Evolutionary conservation across 371 early-diverging fungal species (phyloP).

Genomic region (Basidiobolus meristosporus): DNA sequence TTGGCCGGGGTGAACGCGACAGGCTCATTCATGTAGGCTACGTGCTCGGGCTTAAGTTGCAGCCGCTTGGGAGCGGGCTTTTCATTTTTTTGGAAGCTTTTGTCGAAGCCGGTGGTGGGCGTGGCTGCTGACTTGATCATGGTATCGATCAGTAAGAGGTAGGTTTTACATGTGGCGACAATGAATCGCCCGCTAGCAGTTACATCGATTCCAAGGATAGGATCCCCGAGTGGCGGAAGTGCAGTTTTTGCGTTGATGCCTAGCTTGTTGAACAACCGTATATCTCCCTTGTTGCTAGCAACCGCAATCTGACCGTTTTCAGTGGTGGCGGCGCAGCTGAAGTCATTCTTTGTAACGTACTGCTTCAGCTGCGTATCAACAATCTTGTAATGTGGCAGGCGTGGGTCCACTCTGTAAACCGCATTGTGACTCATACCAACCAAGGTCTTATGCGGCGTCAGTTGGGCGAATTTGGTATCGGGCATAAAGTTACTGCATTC

Average conservation of each 20-base stretch:
- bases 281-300: slow-evolving; percentile 74
- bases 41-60: slow-evolving; percentile 79
- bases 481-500: slow-evolving; percentile 48
- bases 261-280: slow-evolving; percentile 63
- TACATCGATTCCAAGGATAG: slow-evolving; percentile 75
- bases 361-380: slow-evolving; percentile 36
- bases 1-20: slow-evolving; percentile 79
- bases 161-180: slow-evolving; percentile 76
- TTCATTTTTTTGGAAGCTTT: slow-evolving; percentile 31
- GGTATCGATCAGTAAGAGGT: slow-evolving; percentile 63
- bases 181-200: slow-evolving; percentile 75
- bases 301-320: slow-evolving; percentile 67
- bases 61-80: slow-evolving; percentile 61
- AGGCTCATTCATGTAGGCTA: slow-evolving; percentile 48
- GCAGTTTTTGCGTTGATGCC: slow-evolving; percentile 74
- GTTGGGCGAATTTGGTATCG: slow-evolving; percentile 54
- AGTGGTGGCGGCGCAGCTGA: slow-evolving; percentile 59
- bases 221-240: slow-evolving; percentile 77
- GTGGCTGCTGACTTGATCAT: slow-evolving; percentile 15
- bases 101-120: slow-evolving; percentile 33
- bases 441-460: slow-evolving; percentile 46
- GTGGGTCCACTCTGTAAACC: slow-evolving; percentile 82
- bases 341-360: slow-evolving; percentile 45
- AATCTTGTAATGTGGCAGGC: slow-evolving; percentile 41
- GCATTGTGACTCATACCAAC: slow-evolving; percentile 64